These are phyloP conservation scores for Globisporangium abappressorium DNA, from an alignment of 352 stramenopile genomes.

Conservation along the genomic window DNA sequence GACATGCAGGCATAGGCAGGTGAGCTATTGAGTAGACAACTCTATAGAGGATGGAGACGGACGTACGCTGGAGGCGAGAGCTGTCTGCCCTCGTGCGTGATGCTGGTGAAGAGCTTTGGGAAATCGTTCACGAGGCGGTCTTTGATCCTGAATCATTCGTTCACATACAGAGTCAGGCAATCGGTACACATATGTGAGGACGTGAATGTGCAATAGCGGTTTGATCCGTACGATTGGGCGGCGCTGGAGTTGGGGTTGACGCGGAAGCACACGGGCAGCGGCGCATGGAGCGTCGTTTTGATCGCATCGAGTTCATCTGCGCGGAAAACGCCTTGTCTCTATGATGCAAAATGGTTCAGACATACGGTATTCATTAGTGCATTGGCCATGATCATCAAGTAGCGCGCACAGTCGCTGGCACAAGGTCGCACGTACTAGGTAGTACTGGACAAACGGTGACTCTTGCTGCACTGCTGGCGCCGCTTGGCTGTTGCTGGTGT, in stretches of 20 bases:
- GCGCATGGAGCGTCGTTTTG: slow-evolving; percentile 44
- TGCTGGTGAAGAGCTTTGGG: slow-evolving; percentile 34
- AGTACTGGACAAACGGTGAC: slow-evolving; percentile 59
- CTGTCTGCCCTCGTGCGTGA: slow-evolving; percentile 25
- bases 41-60: background rate
- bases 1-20: background rate
- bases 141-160: slow-evolving; percentile 31
- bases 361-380: background rate
- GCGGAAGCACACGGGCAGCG: slow-evolving; percentile 69
- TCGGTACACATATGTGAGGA: no score
- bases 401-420: background rate
- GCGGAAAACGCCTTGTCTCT: slow-evolving; percentile 64
- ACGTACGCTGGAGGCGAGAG: slow-evolving; percentile 36
- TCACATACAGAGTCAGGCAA: background rate
- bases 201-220: no score
- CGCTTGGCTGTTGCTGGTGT: background rate
- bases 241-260: slow-evolving; percentile 47
- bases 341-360: background rate
- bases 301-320: slow-evolving; percentile 38
- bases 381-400: no score
- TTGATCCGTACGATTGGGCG: slow-evolving; percentile 21
- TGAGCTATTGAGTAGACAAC: background rate
- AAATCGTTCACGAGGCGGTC: slow-evolving; percentile 44
- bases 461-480: slow-evolving; percentile 9
- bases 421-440: slow-evolving; percentile 34